Percentiles rank a stretch among this genome's conserved stretches.
These are phyloP conservation scores for Ceratobasidium sp. DNA, from an alignment of 1,284 basidiomycete genomes.

Conservation along the genomic window DNA sequence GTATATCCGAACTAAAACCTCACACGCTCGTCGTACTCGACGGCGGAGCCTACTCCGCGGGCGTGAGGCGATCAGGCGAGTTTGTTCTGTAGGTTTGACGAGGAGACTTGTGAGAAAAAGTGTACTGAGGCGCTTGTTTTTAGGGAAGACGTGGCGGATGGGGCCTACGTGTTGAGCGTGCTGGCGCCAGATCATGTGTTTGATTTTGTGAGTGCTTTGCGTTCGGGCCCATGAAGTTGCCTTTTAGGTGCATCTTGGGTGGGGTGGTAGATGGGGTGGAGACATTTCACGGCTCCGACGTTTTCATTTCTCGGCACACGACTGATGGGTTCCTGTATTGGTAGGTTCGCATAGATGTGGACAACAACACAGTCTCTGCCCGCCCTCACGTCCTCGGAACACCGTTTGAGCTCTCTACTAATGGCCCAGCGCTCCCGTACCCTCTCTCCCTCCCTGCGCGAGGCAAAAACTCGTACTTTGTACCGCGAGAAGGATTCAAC, in stretches of 20 bases:
- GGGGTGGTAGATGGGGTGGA: not conserved
- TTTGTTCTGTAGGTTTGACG: constrained; percentile 46
- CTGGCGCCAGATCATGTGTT: constrained; percentile 46
- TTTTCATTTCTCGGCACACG: not conserved
- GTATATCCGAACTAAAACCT: constrained; percentile 44
- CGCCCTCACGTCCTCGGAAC: constrained; percentile 44
- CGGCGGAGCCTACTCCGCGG: constrained; percentile 47
- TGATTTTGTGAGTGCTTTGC: constrained; percentile 43
- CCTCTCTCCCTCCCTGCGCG: constrained; percentile 41
- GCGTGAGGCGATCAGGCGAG: constrained; percentile 45
- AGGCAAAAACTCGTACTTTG: constrained; percentile 31
- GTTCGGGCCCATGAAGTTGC: not conserved
- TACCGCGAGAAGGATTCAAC: constrained; percentile 42
- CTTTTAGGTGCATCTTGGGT: not conserved
- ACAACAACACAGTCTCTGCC: constrained; percentile 29
- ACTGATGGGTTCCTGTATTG: not conserved
- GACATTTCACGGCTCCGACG: not conserved
- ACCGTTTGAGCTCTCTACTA: constrained; percentile 43
- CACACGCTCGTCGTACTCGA: constrained; percentile 47
- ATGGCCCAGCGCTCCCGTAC: constrained; percentile 27
- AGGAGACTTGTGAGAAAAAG: not conserved
- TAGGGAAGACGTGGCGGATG: constrained; percentile 44
- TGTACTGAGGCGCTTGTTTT: not conserved
- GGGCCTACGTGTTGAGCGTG: constrained; percentile 45
- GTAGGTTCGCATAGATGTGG: constrained; percentile 41